Evolutionary conservation across 192 early-diverging fungal species (phyloP), one percentile per base, ranked within the genome.

Genomic region (Coemansia sp.): DNA sequence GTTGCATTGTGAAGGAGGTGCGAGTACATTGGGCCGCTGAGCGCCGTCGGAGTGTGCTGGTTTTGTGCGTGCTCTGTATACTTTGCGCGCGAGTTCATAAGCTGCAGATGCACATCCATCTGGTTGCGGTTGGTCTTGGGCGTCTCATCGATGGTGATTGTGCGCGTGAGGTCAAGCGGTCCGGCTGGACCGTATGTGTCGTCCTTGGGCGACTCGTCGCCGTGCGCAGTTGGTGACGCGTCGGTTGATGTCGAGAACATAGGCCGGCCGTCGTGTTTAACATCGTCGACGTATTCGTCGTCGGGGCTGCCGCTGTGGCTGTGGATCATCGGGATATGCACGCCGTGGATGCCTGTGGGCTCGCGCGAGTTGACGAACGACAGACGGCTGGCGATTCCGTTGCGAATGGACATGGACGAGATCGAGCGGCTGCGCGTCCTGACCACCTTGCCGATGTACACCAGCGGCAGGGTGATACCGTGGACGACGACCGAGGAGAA

Each of bases 401-500:
- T 65, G 13, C 68, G 65, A 4, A 76, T 65, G 1, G 73, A 76
- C 75, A 75, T 64, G 13, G 66, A 61, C 17, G 75, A 67, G 23
- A 71, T 52, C 11, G 75, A 78, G 15, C 68, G 64, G 40, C 69
- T 78, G 24, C 65, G 69, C 10, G 54, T 78, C 19, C 69, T 69
- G 18, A 78, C 75, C n/a, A 71, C 75, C 51, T 83, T 85, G 44
- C 84, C 84, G 38, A 90, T 80, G 42, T 89, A 83, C 47, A 93
- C 80, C 44, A 95, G 60, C 6, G 88, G 86, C 15, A 93, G 81
- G 0, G 90, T 91, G 17, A 86, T 84, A 24, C 93, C 93, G 67
- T 96, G 93, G 34, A 93, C 84, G 24, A 96, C 55, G 1, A 96
- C 88, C 25, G 88, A 91, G n/a, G 85, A 80, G n/a, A 93, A 71